phyloP scores from a whole-genome alignment of 345 rosid genomes.

The Bruguiera gymnorhiza region DNA sequence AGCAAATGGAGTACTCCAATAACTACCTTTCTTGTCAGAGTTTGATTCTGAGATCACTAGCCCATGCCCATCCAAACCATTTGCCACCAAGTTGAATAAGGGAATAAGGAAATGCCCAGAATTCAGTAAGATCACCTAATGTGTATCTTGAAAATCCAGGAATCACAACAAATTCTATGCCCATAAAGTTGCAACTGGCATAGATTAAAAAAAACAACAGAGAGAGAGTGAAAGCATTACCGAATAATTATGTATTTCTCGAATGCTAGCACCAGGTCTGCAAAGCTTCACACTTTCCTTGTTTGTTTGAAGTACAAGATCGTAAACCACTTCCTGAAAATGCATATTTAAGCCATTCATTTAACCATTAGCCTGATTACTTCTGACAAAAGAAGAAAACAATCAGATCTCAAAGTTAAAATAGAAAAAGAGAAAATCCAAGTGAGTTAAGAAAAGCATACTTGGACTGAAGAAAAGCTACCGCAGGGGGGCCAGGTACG shows the following conservation, averaged over 20 bases:
- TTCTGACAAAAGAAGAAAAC: not conserved
- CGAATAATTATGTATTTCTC: conserved; percentile 65
- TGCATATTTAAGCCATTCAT: conserved; percentile 8
- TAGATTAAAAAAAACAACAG: not conserved
- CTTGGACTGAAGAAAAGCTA: conserved; percentile 70
- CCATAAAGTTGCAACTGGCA: too few relatives aligned
- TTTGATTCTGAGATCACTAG: not conserved
- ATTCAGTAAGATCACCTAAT: not conserved
- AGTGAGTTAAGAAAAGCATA: conserved; percentile 22
- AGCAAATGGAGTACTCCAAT: not conserved
- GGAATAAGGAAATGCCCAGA: not conserved
- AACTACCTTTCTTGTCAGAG: not conserved
- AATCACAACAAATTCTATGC: not conserved
- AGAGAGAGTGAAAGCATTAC: conserved; percentile 35
- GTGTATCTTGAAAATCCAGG: not conserved
- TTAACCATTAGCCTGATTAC: not conserved
- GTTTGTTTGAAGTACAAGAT: conserved; percentile 82
- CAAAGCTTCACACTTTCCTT: conserved; percentile 71
- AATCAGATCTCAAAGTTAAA: not conserved
- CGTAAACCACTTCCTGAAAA: conserved; percentile 76
- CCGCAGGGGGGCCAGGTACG: conserved; percentile 95
- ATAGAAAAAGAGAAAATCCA: not conserved
- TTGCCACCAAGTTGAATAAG: not conserved
- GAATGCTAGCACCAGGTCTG: conserved; percentile 75
- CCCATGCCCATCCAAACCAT: not conserved